A percentile compares a stretch with the other conserved stretches of the same genome.
Evolutionary conservation across 2,329 filamentous ascomycete species (phyloP).

Genomic region (Colletotrichum sansevieriae): DNA sequence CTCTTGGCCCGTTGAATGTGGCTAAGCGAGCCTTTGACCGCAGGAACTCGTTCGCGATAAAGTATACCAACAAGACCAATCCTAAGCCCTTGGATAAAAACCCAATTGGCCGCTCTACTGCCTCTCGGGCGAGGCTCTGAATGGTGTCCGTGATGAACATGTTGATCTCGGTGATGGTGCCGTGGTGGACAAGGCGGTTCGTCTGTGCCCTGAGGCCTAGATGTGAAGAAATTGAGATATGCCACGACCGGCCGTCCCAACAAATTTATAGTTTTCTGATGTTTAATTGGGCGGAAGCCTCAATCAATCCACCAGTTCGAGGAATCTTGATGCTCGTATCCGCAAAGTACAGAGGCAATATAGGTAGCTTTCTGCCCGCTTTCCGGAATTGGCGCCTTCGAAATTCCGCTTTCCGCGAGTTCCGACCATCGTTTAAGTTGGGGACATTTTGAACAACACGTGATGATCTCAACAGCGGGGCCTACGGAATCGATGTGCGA

Average conservation of each 20-base stretch:
- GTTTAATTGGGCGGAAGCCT: conserved; percentile 4
- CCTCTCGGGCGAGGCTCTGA: conserved; percentile 39
- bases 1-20: conserved; percentile 61
- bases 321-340: conserved; percentile 4
- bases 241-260: not conserved
- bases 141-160: conserved; percentile 49
- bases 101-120: conserved; percentile 44
- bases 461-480: too few relatives aligned
- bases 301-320: not conserved
- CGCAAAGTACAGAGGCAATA: too few relatives aligned
- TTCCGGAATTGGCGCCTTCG: not conserved
- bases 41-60: conserved; percentile 62
- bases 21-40: conserved; percentile 59
- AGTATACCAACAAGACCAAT: conserved; percentile 54
- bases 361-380: not conserved
- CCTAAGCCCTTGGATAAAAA: conserved; percentile 18
- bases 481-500: too few relatives aligned
- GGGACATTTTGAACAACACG: too few relatives aligned
- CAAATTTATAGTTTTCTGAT: conserved; percentile 3
- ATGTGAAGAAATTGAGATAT: not conserved
- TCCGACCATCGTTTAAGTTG: not conserved
- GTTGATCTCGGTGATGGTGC: not conserved
- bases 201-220: not conserved
- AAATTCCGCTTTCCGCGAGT: conserved; percentile 15
- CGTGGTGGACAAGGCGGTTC: not conserved